Conservation (phyloP, 345 rosid genomes). For the Hibiscus mutabilis region DNA sequence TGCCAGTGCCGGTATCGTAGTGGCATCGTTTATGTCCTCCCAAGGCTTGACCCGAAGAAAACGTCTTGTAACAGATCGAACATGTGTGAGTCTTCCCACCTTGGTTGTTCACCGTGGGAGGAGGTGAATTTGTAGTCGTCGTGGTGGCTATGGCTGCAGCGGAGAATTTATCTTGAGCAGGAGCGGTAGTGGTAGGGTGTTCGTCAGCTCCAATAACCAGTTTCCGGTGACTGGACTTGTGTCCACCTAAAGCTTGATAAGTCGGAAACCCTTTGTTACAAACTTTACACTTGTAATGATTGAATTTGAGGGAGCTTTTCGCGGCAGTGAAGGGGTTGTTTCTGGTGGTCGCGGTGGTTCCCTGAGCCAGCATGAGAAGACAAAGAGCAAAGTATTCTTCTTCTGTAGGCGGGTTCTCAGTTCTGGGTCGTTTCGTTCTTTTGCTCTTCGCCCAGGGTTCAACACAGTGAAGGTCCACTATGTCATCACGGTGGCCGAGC, state of each 20-base stretch:
- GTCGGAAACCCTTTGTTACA: slow-evolving; percentile 36
- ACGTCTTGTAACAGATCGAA: slow-evolving; percentile 57
- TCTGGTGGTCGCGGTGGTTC: slow-evolving; percentile 10
- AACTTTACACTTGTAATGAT: slow-evolving; percentile 29
- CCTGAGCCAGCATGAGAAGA: slow-evolving; percentile 38
- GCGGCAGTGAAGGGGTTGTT: slow-evolving; percentile 2
- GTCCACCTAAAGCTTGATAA: slow-evolving; percentile 51
- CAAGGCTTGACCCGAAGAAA: slow-evolving; percentile 70
- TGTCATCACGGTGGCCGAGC: slow-evolving; percentile 29
- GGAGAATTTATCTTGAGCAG: background rate
- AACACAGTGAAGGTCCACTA: background rate
- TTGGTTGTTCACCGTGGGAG: background rate
- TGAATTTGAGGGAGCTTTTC: slow-evolving; percentile 7
- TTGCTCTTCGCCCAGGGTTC: slow-evolving; percentile 40
- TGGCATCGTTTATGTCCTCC: slow-evolving; percentile 82
- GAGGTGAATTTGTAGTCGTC: background rate
- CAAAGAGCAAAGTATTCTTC: slow-evolving; percentile 42
- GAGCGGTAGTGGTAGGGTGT: background rate
- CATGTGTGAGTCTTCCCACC: slow-evolving; percentile 47
- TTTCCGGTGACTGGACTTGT: slow-evolving; percentile 44
- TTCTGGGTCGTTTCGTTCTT: slow-evolving; percentile 32
- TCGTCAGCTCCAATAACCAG: slow-evolving; percentile 10
- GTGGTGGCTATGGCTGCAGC: background rate
- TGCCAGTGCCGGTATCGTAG: slow-evolving; percentile 40
- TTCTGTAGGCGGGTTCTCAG: slow-evolving; percentile 25